Conservation (phyloP, 78 protist genomes). For the Dictyostelium discoideum region DNA sequence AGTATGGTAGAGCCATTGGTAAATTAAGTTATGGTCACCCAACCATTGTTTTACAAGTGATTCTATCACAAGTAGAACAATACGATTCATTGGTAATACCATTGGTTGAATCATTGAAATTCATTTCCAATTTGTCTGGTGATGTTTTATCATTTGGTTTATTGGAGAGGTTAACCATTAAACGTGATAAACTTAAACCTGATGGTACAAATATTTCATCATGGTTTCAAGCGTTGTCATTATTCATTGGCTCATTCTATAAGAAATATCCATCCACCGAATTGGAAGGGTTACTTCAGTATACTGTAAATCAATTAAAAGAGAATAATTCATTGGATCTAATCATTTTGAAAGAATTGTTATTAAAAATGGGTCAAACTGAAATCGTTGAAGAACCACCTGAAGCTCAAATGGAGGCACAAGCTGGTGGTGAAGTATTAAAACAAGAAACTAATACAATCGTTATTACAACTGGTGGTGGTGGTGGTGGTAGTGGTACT, state of each 20-base stretch:
- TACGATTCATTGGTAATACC: constrained; percentile 74
- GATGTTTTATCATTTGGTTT: constrained; percentile 54
- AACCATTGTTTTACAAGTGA: constrained; percentile 43
- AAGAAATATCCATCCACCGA: constrained; percentile 71
- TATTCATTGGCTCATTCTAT: constrained; percentile 75
- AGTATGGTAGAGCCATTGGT: constrained; percentile 72
- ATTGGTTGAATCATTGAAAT: constrained; percentile 74
- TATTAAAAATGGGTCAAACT: constrained; percentile 65
- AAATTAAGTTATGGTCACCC: constrained; percentile 77
- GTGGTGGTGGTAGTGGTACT: background rate
- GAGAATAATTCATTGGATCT: constrained; percentile 68
- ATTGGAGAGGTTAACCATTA: constrained; percentile 20
- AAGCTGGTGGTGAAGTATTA: constrained; percentile 86
- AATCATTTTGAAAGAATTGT: constrained; percentile 55
- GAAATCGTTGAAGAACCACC: constrained; percentile 77
- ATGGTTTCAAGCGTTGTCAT: constrained; percentile 77
- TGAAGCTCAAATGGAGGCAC: constrained; percentile 62
- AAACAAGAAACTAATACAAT: constrained; percentile 13
- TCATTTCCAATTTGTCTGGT: constrained; percentile 32
- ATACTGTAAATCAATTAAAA: constrained; percentile 26
- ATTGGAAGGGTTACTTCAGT: constrained; percentile 57
- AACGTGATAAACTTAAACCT: constrained; percentile 53
- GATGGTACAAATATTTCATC: constrained; percentile 83
- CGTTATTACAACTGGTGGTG: background rate
- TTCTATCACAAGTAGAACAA: constrained; percentile 51